Base-by-base conservation (phyloP, 2,329 filamentous ascomycete genomes). In the Nemania serpens region DNA sequence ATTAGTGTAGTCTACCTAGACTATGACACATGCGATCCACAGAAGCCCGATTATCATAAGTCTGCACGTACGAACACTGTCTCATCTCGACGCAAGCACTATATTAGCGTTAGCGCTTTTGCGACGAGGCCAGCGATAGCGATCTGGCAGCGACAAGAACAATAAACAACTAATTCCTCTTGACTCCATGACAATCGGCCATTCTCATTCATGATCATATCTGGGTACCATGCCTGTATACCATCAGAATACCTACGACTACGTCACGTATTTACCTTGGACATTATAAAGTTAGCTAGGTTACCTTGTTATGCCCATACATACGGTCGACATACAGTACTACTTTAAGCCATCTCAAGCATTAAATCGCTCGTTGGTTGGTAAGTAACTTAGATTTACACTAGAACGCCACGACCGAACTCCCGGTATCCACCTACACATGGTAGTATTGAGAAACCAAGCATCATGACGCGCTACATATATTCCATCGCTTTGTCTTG, bases 361-460 rank as follows among this genome's bases (percentile, higher is more conserved):
- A 45, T 42, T 33, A 51, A 42, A 48, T 52, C 22, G 48, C 48
- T 56, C 42, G 53, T 52, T 33, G 25, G 25, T 29, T 29, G 25
- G 25, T 29, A 29, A 29, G 25, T 7, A 18, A 22, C 36, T 36
- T 17, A 42, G n/a, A n/a, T 48, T 46, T 17, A 20, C 5, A 11
- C 12, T 39, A 46, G 46, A 48, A 42, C 46, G 43, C 45, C 58
- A 36, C 46, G 52, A 56, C 36, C 17, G 10, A 53, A 41, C 36
- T 61, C 53, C 52, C 53, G 48, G 52, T 41, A 39, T 53, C 58
- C 58, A 52, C 58, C 43, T 61, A 39, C 58, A 53, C 48, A 53
- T 58, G 58, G 58, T 33, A 4, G 12, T 9, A 46, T 20, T 42
- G 29, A 41, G 34, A n/a, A 42, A 22, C n/a, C 12, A 59, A 55